These are phyloP conservation scores for Blumeria graminis DNA, from an alignment of 2,329 filamentous ascomycete species.

Conservation along the genomic window DNA sequence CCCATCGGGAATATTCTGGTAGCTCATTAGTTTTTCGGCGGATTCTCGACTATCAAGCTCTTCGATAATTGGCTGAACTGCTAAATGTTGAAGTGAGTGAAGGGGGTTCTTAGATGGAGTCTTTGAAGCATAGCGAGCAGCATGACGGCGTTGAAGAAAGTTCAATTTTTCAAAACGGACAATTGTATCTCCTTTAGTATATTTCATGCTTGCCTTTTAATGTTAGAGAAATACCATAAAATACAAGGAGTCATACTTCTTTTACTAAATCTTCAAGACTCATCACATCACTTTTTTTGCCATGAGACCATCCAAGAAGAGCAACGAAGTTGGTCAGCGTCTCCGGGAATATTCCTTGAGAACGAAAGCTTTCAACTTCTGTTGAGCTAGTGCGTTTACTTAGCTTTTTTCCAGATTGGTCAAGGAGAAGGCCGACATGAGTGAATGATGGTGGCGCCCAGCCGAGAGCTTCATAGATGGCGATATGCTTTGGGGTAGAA, in stretches of 20 bases:
- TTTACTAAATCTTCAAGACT: constrained; percentile 44
- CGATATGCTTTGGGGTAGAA: constrained; percentile 59
- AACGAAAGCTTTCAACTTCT: constrained; percentile 31
- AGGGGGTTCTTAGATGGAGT: constrained; percentile 4
- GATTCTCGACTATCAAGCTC: constrained; percentile 4
- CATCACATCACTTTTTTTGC: constrained; percentile 42
- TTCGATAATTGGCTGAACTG: constrained; percentile 10
- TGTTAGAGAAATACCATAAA: constrained; percentile 1
- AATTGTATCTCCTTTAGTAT: constrained; percentile 74
- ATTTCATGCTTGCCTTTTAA: constrained; percentile 52
- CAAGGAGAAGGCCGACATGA: constrained; percentile 55
- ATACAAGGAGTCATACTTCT: constrained; percentile 22
- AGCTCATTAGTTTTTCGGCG: constrained; percentile 4
- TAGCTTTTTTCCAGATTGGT: constrained; percentile 45
- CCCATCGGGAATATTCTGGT: constrained; percentile 11
- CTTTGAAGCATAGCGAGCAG: constrained; percentile 10
- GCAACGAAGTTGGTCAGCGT: constrained; percentile 60
- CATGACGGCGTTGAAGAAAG: constrained; percentile 51
- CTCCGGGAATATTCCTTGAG: constrained; percentile 36
- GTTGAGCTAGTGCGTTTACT: constrained; percentile 62
- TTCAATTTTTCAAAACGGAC: constrained; percentile 60
- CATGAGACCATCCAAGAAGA: constrained; percentile 62
- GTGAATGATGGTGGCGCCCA: constrained; percentile 54
- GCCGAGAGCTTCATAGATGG: constrained; percentile 52
- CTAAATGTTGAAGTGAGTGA: constrained; percentile 11